Evolutionary conservation across 176 grass and related monocot genomes (phyloP).

Genomic region (Oropetium thomaeum): DNA sequence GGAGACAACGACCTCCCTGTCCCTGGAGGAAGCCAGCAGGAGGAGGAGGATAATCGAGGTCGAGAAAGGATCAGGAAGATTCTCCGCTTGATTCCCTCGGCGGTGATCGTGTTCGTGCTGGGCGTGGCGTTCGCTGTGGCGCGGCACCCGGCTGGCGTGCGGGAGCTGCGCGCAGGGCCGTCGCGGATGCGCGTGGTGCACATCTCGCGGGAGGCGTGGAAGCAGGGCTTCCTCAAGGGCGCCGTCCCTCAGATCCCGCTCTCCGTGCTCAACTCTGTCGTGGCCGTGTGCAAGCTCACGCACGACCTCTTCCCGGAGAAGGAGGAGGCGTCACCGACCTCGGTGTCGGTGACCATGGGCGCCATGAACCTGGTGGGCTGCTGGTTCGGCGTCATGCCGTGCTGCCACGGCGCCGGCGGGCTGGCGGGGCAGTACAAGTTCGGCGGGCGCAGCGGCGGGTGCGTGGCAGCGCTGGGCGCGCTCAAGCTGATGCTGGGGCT

Average conservation of each 20-base stretch:
- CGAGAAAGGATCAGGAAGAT: not conserved
- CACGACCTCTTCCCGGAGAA: slow-evolving; percentile 63
- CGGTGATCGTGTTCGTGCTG: slow-evolving; percentile 67
- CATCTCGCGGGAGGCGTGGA: slow-evolving; percentile 69
- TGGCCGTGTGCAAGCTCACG: slow-evolving; percentile 85
- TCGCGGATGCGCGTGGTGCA: slow-evolving; percentile 52
- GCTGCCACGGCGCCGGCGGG: slow-evolving; percentile 83
- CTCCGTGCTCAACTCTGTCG: slow-evolving; percentile 81
- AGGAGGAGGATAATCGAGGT: not conserved
- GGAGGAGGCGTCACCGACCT: slow-evolving; percentile 49
- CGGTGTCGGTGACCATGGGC: slow-evolving; percentile 78
- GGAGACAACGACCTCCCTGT: slow-evolving; percentile 45
- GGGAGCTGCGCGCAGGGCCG: slow-evolving; percentile 55
- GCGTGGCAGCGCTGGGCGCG: slow-evolving; percentile 70
- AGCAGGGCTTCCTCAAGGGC: slow-evolving; percentile 72
- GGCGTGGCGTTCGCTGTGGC: slow-evolving; percentile 66
- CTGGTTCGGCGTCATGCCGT: slow-evolving; percentile 97
- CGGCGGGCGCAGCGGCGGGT: slow-evolving; percentile 61
- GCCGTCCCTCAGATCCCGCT: slow-evolving; percentile 79
- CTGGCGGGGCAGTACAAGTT: slow-evolving; percentile 89
- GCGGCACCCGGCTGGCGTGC: slow-evolving; percentile 54
- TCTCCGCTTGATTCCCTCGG: slow-evolving; percentile 35
- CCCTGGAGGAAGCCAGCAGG: not conserved
- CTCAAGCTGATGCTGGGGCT: slow-evolving; percentile 65
- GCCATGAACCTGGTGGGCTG: slow-evolving; percentile 85